Conservation (phyloP, 1,284 basidiomycete genomes). For the Ceratobasidium sp. region DNA sequence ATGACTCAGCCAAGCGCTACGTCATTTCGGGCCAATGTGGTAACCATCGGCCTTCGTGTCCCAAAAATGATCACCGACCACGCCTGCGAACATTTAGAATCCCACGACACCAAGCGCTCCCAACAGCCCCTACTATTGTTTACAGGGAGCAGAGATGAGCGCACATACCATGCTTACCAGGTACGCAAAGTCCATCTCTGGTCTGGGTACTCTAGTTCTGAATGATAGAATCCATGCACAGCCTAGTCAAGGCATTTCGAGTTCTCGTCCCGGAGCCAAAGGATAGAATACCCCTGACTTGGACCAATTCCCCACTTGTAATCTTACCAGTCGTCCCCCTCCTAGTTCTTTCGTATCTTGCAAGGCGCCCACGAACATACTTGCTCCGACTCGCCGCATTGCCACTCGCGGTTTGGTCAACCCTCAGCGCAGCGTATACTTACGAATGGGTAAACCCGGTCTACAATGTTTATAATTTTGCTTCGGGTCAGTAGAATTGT, state of each 20-base stretch:
- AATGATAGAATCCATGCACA: background rate
- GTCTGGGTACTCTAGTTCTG: background rate
- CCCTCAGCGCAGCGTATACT: slow-evolving; percentile 63
- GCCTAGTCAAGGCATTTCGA: slow-evolving; percentile 45
- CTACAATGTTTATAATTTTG: slow-evolving; percentile 71
- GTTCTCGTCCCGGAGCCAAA: slow-evolving; percentile 53
- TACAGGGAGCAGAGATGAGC: background rate
- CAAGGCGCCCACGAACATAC: slow-evolving; percentile 67
- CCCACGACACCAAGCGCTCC: slow-evolving; percentile 24
- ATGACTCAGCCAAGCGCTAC: slow-evolving; percentile 1
- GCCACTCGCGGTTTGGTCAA: slow-evolving; percentile 59
- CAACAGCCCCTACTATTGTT: slow-evolving; percentile 5
- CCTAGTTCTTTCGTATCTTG: slow-evolving; percentile 71
- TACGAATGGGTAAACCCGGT: slow-evolving; percentile 60
- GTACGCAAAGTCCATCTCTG: background rate
- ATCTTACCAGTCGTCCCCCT: slow-evolving; percentile 64
- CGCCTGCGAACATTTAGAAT: background rate
- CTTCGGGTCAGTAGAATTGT: slow-evolving; percentile 58
- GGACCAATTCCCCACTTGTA: slow-evolving; percentile 53
- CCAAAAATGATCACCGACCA: slow-evolving; percentile 18
- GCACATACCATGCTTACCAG: background rate
- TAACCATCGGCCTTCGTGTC: background rate
- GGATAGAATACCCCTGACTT: slow-evolving; percentile 59
- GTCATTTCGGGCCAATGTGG: background rate
- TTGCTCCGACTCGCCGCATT: slow-evolving; percentile 65